Conservation (phyloP, 768 basidiomycete genomes). For the Gymnopilus dilepis region DNA sequence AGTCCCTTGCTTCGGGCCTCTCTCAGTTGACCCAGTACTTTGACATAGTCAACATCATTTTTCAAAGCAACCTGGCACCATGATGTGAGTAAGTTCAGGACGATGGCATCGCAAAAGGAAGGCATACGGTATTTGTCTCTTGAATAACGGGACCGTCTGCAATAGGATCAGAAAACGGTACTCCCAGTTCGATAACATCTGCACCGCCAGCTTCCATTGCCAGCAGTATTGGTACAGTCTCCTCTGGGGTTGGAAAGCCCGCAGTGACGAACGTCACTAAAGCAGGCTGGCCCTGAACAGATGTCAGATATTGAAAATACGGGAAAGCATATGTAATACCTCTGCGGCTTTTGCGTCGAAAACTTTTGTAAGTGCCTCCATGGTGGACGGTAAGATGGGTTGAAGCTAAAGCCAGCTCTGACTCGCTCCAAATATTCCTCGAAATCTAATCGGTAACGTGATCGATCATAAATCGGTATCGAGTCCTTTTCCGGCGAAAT, state of each 20-base stretch:
- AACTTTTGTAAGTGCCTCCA: conserved; percentile 75
- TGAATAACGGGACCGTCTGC: conserved; percentile 96
- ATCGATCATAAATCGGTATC: conserved; percentile 16
- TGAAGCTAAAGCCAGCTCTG: conserved; percentile 15
- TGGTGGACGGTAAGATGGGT: conserved; percentile 33
- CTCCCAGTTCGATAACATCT: conserved; percentile 93
- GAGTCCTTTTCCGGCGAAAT: not conserved
- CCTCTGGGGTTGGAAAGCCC: conserved; percentile 80
- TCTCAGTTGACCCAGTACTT: conserved; percentile 73
- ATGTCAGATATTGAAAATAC: conserved; percentile 2
- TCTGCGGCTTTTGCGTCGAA: conserved; percentile 69
- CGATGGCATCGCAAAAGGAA: not conserved
- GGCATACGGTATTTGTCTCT: conserved; percentile 87
- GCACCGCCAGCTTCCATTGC: conserved; percentile 94
- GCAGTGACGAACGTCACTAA: conserved; percentile 93
- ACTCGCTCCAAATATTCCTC: conserved; percentile 25
- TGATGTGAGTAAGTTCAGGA: not conserved
- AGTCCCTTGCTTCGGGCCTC: conserved; percentile 86
- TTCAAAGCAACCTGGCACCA: conserved; percentile 77
- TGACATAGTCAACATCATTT: conserved; percentile 78
- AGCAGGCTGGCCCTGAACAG: conserved; percentile 56
- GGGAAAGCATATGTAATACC: conserved; percentile 35
- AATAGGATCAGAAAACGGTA: conserved; percentile 96
- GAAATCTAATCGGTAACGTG: conserved; percentile 35
- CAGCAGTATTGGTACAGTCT: conserved; percentile 87